These are phyloP conservation scores for Oryza meyeriana DNA, from an alignment of 176 grass and related monocot genomes.

Conservation along the genomic window DNA sequence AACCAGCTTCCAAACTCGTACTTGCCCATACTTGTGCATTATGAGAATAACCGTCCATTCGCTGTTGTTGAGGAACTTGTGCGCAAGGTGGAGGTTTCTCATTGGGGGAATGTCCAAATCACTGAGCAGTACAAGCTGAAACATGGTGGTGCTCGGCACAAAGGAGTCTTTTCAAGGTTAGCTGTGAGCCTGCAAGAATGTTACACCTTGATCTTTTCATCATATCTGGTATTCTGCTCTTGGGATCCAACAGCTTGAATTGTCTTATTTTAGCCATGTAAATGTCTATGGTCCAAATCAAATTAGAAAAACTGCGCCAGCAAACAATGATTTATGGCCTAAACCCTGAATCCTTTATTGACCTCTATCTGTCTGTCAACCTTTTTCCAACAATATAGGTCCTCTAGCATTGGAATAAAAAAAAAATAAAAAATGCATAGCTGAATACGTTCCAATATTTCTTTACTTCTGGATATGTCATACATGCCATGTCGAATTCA, in stretches of 20 bases:
- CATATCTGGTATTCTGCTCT: background rate
- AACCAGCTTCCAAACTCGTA: slow-evolving; percentile 56
- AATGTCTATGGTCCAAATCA: background rate
- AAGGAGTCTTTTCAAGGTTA: slow-evolving; percentile 94
- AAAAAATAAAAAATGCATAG: background rate
- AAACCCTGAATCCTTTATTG: background rate
- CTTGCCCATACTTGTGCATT: slow-evolving; percentile 66
- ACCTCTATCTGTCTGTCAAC: background rate
- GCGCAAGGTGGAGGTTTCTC: slow-evolving; percentile 90
- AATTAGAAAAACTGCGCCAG: background rate
- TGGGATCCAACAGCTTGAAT: background rate
- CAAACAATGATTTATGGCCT: background rate
- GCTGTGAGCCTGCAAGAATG: slow-evolving; percentile 4
- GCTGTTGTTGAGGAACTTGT: slow-evolving; percentile 74
- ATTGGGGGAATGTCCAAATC: slow-evolving; percentile 87
- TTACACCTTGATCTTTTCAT: background rate
- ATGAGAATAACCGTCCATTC: slow-evolving; percentile 90
- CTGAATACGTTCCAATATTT: background rate
- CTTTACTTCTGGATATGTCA: slow-evolving; percentile 10
- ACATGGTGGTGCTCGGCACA: slow-evolving; percentile 80
- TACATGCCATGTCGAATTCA: background rate
- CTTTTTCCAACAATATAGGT: slow-evolving; percentile 7
- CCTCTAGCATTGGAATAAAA: background rate
- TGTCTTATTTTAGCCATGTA: background rate
- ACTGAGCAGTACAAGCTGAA: slow-evolving; percentile 89